phyloP scores from a whole-genome alignment of 371 early-diverging fungal genomes.

The Mucor mucedo region DNA sequence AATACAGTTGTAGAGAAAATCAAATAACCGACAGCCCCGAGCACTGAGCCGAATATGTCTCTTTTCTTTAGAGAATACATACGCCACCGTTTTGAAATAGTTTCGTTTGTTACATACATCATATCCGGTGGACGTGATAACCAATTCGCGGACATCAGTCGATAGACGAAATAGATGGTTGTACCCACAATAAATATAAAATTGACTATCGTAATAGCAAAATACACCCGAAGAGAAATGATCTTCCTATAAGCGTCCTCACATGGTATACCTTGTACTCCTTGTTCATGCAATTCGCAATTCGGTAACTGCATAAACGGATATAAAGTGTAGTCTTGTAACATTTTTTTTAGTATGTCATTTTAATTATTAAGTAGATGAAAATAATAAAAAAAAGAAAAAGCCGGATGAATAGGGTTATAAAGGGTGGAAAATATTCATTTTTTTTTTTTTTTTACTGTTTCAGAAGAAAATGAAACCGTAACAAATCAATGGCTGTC shows the following conservation, averaged over 20 bases:
- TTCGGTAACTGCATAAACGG: slow-evolving; percentile 16
- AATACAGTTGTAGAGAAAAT: slow-evolving; percentile 10
- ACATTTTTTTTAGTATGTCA: not conserved
- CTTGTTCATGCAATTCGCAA: not conserved
- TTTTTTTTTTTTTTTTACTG: not conserved
- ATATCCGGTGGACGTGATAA: not conserved
- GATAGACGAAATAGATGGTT: slow-evolving; percentile 12
- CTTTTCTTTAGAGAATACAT: slow-evolving; percentile 23
- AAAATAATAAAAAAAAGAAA: not conserved
- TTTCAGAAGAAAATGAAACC: not conserved
- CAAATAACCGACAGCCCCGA: slow-evolving; percentile 20
- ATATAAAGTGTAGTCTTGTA: not conserved
- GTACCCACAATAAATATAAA: slow-evolving; percentile 15
- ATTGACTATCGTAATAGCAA: slow-evolving; percentile 13
- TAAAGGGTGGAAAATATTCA: too few relatives aligned
- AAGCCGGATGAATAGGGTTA: not conserved
- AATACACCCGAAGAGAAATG: slow-evolving; percentile 18
- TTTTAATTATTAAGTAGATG: not conserved
- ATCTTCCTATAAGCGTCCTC: slow-evolving; percentile 8
- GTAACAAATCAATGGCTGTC: not conserved
- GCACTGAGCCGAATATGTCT: slow-evolving; percentile 9
- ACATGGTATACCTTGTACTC: not conserved
- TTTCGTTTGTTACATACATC: not conserved
- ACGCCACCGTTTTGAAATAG: slow-evolving; percentile 20
- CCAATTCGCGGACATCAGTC: not conserved